Evolutionary conservation across 495 filamentous ascomycete species (phyloP).

Genomic region (Hypoxylon perforatum): DNA sequence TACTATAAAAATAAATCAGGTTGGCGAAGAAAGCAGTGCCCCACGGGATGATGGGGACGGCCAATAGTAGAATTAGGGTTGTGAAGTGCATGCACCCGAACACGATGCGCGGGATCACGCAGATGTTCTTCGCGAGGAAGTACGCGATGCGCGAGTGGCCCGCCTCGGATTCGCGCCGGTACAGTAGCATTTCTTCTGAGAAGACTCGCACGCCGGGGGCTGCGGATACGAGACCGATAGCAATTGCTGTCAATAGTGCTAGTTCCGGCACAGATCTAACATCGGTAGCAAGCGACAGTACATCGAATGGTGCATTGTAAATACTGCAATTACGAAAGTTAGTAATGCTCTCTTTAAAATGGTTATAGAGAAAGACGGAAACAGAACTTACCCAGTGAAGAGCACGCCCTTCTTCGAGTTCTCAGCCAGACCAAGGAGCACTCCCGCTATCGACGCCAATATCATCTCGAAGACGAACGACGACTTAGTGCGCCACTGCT

Average conservation of each 20-base stretch:
- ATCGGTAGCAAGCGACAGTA: conserved; percentile 63
- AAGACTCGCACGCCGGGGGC: conserved; percentile 66
- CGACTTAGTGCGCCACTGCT: conserved; percentile 63
- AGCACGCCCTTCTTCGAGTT: conserved; percentile 59
- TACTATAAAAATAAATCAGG: conserved; percentile 67
- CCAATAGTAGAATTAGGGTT: conserved; percentile 60
- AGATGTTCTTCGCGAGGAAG: conserved; percentile 66
- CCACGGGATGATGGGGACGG: conserved; percentile 61
- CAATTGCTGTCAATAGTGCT: conserved; percentile 60
- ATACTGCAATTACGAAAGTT: conserved; percentile 17
- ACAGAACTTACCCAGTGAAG: conserved; percentile 55
- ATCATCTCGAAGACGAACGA: conserved; percentile 64
- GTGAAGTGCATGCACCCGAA: conserved; percentile 67
- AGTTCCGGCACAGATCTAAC: conserved; percentile 60
- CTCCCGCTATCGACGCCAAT: conserved; percentile 60
- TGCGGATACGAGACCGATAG: conserved; percentile 64
- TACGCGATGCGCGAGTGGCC: conserved; percentile 67
- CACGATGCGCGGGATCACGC: conserved; percentile 59
- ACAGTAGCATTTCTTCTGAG: conserved; percentile 66
- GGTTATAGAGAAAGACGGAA: no score
- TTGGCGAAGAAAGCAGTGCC: conserved; percentile 56
- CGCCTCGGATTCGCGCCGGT: conserved; percentile 61
- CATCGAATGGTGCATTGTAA: conserved; percentile 59
- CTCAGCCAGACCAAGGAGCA: conserved; percentile 65
- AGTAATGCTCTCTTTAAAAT: no score